phyloP scores from a whole-genome alignment of 1,139 yeast genomes.

The Yueomyces sp. region DNA sequence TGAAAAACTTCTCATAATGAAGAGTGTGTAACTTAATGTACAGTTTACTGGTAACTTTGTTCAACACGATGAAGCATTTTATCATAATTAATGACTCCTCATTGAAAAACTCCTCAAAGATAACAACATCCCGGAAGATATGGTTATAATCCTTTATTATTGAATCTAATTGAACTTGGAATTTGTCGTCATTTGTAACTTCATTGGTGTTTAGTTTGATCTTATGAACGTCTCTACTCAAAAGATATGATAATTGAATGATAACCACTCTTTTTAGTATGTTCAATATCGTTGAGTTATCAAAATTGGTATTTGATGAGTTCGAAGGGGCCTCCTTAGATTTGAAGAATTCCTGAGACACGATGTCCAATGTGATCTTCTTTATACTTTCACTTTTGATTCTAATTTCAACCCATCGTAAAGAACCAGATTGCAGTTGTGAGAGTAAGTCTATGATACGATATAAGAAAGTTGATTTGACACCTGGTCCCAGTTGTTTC shows the following conservation, averaged over 20 bases:
- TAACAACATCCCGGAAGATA: neutral
- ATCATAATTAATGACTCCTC: neutral
- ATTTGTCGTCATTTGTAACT: neutral
- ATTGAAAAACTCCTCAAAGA: neutral
- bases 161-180: neutral
- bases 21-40: slow-evolving; percentile 6
- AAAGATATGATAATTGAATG: neutral
- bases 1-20: neutral
- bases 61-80: slow-evolving; percentile 12
- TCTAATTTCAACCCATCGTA: neutral
- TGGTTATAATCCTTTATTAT: neutral
- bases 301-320: slow-evolving; percentile 2
- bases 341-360: slow-evolving; percentile 6
- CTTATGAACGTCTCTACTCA: no score
- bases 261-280: slow-evolving; percentile 14
- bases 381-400: neutral
- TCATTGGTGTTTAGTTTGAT: neutral
- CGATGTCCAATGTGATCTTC: neutral
- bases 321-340: slow-evolving; percentile 2
- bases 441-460: neutral
- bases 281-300: slow-evolving; percentile 12
- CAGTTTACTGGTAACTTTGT: slow-evolving; percentile 6
- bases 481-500: neutral
- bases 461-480: neutral
- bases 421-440: neutral